Percentiles rank a stretch among this genome's conserved stretches.
phyloP scores from a whole-genome alignment of 176 grass and related monocot species.

The Raddia distichophylla region DNA sequence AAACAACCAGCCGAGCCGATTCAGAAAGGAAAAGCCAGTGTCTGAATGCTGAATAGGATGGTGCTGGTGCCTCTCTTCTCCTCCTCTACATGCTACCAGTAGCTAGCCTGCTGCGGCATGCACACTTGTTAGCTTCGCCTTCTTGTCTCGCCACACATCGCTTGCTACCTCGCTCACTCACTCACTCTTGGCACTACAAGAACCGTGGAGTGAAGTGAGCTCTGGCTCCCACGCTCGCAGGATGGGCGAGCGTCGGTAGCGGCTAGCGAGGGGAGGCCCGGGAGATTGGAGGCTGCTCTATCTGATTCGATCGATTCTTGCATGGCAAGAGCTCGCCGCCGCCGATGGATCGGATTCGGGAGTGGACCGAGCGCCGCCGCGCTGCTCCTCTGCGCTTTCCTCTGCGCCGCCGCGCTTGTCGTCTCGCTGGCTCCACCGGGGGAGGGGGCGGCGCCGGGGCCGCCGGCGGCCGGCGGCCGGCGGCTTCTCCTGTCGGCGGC shows the following conservation, averaged over 20 bases:
- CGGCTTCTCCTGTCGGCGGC: slow-evolving; percentile 29
- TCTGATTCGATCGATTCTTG: slow-evolving; percentile 8
- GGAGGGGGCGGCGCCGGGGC: background rate
- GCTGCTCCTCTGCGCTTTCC: slow-evolving; percentile 27
- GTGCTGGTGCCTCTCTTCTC: background rate
- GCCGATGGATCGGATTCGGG: slow-evolving; percentile 14
- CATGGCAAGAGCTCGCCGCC: slow-evolving; percentile 56
- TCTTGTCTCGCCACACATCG: slow-evolving; percentile 3
- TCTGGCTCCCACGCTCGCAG: background rate
- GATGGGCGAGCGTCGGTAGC: slow-evolving; percentile 29
- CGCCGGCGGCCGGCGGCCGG: slow-evolving; percentile 9
- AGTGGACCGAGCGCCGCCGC: slow-evolving; percentile 12
- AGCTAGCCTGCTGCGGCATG: too few species aligned
- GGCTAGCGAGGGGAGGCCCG: slow-evolving; percentile 27
- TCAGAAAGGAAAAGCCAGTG: background rate
- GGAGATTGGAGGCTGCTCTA: background rate
- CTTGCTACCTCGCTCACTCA: background rate
- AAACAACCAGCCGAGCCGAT: background rate
- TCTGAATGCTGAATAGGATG: slow-evolving; percentile 14
- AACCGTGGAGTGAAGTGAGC: background rate
- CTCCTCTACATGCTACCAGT: background rate
- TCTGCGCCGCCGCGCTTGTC: slow-evolving; percentile 37
- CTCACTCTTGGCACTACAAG: background rate
- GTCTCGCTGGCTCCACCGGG: slow-evolving; percentile 28
- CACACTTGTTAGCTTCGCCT: background rate